Evolutionary conservation across 1,284 basidiomycete genomes (phyloP), one percentile per base, ranked within the genome.

Genomic region (Sanghuangporus weigelae): DNA sequence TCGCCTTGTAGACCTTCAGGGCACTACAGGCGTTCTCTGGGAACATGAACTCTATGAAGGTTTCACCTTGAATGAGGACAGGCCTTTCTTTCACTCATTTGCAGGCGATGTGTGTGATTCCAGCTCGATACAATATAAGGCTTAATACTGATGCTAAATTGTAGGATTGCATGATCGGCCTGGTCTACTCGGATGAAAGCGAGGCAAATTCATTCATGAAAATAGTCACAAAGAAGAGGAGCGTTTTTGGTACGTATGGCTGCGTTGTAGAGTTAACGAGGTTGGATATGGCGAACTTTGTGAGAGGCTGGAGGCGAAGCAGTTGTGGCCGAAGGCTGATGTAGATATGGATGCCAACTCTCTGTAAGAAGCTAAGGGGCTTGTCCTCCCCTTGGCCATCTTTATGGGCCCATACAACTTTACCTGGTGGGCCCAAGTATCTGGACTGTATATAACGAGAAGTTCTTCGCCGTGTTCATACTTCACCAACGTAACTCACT

Each of bases 51-150:
- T 98, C 2, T 97, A 96, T 68, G 84, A 92, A 44, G 88, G 87
- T 51, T 87, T 97, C 67, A 86, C 91, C 66, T 95, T 95, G 74
- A 82, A 87, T 71, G 84, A 92, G 72, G 96, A 98, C 73, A 83
- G 95, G 67, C 84, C 91, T 1, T 97, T 90, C 82, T 98, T 98
- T 73, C 94, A 98, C 77, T 90, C 94, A 2, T 98, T 98, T 74
- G 81, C 89, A 12, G 92, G 93, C 60, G 95, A 98, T 78, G 94
- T 96, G 72, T 76, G 19, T 26, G 39, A 26, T 11, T 56, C 31
- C 62, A 12, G 16, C 26, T 44, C 10, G 23, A 16, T 60, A 54
- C 50, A 11, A 14, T 54, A 21, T 23, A 62, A 68, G 49, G 67
- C 39, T 40, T 61, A 8, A 53, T 63, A 55, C 38, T 63, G 42